Percentiles rank a stretch among this genome's conserved stretches.
Conservation (phyloP, 495 filamentous ascomycete species). For the Lentithecium fluviatile region DNA sequence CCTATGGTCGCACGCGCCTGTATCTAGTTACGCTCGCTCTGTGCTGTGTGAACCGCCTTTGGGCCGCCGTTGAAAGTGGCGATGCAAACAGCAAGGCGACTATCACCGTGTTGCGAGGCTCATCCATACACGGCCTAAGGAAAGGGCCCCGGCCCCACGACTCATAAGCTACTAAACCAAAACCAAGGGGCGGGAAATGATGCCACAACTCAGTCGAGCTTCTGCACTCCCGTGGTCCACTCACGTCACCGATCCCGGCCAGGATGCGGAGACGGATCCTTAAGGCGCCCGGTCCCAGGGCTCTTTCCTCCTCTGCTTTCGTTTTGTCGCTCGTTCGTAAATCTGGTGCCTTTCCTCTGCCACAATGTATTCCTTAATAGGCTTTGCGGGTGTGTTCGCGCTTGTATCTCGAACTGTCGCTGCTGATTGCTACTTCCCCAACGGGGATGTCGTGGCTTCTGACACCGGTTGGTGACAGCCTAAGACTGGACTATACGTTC, state of each 20-base stretch:
- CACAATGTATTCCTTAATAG: conserved; percentile 9
- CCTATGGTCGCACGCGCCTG: not conserved
- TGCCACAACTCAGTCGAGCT: no score
- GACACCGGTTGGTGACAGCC: not conserved
- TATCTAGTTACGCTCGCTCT: no score
- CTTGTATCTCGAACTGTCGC: conserved; percentile 7
- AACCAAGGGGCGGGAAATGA: no score
- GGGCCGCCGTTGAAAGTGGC: no score
- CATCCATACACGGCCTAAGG: no score
- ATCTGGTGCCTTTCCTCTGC: not conserved
- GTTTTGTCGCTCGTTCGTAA: not conserved
- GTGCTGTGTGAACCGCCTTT: no score
- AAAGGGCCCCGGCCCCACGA: no score
- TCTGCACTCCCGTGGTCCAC: no score
- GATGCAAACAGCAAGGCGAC: no score
- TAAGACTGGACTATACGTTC: not conserved
- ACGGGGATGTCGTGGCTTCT: not conserved
- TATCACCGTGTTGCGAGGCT: no score
- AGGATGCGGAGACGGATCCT: not conserved
- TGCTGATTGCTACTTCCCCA: conserved; percentile 11
- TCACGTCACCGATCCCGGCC: no score
- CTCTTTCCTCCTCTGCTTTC: not conserved
- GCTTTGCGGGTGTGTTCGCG: conserved; percentile 1
- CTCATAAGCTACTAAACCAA: no score
- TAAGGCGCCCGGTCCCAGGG: conserved; percentile 4